A percentile compares a stretch with the other conserved stretches of the same genome.
phyloP scores from a whole-genome alignment of 2,329 filamentous ascomycete species.

The Chaetomium sp. region DNA sequence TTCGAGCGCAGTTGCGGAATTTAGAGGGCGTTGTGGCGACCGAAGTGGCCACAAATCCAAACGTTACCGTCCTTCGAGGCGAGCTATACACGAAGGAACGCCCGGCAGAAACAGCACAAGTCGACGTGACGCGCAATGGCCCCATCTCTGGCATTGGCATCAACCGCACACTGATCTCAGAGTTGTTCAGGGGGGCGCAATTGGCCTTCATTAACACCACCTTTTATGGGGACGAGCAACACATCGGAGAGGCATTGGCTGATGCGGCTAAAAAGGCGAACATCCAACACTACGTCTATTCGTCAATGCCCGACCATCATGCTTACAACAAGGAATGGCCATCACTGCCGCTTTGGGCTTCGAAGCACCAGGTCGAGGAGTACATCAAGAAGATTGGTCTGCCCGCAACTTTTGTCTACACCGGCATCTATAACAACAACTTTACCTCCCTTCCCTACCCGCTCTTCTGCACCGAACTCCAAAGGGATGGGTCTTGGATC shows the following conservation, averaged over 20 bases:
- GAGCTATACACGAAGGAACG: conserved; percentile 55
- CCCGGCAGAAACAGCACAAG: conserved; percentile 40
- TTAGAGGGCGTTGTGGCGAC: conserved; percentile 80
- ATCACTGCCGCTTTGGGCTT: conserved; percentile 80
- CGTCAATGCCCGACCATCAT: conserved; percentile 92
- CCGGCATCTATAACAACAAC: conserved; percentile 98
- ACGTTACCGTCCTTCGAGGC: conserved; percentile 60
- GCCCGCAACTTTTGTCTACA: conserved; percentile 88
- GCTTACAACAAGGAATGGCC: conserved; percentile 72
- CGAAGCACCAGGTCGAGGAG: conserved; percentile 88
- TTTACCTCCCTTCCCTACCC: conserved; percentile 91
- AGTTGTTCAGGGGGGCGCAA: conserved; percentile 76
- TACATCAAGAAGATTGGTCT: conserved; percentile 78
- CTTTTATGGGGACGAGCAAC: conserved; percentile 90
- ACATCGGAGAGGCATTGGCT: conserved; percentile 80
- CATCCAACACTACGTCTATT: conserved; percentile 90
- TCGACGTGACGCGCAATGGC: conserved; percentile 62
- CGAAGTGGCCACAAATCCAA: conserved; percentile 75
- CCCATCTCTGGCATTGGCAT: conserved; percentile 59
- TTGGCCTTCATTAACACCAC: conserved; percentile 97
- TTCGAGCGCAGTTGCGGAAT: conserved; percentile 85
- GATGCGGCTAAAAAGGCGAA: conserved; percentile 80
- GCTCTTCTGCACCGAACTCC: conserved; percentile 89
- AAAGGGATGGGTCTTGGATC: conserved; percentile 75
- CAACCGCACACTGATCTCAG: conserved; percentile 64